Conservation (phyloP, 2,329 filamentous ascomycete genomes). For the Pseudofabraea citricarpa region DNA sequence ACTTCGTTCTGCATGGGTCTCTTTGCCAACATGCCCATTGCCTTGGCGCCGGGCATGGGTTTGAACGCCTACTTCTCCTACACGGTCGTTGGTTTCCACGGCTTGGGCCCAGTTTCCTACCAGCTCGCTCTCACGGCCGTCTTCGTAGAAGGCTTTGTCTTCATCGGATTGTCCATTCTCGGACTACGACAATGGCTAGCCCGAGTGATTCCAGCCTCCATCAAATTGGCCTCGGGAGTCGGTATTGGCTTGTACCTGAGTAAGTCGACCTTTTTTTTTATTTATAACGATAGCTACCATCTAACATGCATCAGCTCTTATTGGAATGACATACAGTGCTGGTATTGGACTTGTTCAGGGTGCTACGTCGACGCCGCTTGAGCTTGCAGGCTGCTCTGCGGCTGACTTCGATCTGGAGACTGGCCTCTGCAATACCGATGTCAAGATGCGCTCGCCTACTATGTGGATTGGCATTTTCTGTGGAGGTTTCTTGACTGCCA, state of each 20-base stretch:
- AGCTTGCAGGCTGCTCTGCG: slow-evolving; percentile 64
- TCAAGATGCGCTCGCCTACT: slow-evolving; percentile 75
- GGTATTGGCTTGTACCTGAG: slow-evolving; percentile 71
- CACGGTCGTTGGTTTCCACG: slow-evolving; percentile 68
- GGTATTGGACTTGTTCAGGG: slow-evolving; percentile 75
- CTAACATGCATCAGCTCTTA: slow-evolving; percentile 39
- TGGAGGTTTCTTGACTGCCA: slow-evolving; percentile 70
- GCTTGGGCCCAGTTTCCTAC: slow-evolving; percentile 67
- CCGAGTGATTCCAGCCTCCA: slow-evolving; percentile 71
- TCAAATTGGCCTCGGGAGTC: slow-evolving; percentile 82
- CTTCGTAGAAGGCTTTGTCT: slow-evolving; percentile 82
- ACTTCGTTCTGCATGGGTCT: slow-evolving; percentile 76
- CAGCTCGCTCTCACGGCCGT: slow-evolving; percentile 74
- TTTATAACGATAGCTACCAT: background rate
- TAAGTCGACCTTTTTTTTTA: background rate
- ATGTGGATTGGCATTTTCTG: slow-evolving; percentile 88
- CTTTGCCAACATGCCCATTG: slow-evolving; percentile 68
- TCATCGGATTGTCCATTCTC: slow-evolving; percentile 69
- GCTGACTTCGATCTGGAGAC: slow-evolving; percentile 5
- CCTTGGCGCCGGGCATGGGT: slow-evolving; percentile 68
- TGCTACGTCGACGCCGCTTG: slow-evolving; percentile 58
- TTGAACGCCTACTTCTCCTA: slow-evolving; percentile 83
- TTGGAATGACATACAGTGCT: slow-evolving; percentile 71
- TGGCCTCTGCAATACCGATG: slow-evolving; percentile 54
- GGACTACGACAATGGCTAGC: slow-evolving; percentile 85